Conservation (phyloP, 306 rosid genomes). For the Cucumis hystrix region DNA sequence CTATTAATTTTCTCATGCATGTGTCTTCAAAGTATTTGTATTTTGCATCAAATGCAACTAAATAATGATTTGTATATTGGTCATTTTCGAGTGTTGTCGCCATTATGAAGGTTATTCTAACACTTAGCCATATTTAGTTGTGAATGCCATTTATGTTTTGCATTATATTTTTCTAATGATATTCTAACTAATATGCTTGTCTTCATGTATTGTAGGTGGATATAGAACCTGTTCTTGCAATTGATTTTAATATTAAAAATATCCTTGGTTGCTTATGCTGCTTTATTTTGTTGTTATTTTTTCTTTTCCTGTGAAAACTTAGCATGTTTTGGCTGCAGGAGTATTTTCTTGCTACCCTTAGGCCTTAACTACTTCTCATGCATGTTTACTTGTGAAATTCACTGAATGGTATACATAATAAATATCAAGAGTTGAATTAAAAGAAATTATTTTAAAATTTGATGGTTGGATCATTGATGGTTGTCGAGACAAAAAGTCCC, state of each 20-base stretch:
- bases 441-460: background rate
- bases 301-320: background rate
- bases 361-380: background rate
- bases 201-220: slow-evolving; percentile 47
- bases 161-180: background rate
- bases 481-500: no score
- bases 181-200: slow-evolving; percentile 8
- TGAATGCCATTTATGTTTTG: background rate
- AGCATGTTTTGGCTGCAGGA: background rate
- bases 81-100: background rate
- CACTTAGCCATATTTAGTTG: background rate
- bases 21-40: background rate
- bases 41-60: background rate
- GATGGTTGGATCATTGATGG: background rate
- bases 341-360: background rate
- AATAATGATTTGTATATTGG: background rate
- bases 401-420: background rate
- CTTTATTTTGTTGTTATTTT: background rate
- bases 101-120: background rate
- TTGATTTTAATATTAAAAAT: slow-evolving; percentile 83
- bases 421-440: background rate
- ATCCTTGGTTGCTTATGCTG: slow-evolving; percentile 36
- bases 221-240: slow-evolving; percentile 66
- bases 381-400: background rate
- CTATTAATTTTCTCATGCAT: background rate